phyloP scores from a whole-genome alignment of 2,329 filamentous ascomycete species.

The Periconia digitata region DNA sequence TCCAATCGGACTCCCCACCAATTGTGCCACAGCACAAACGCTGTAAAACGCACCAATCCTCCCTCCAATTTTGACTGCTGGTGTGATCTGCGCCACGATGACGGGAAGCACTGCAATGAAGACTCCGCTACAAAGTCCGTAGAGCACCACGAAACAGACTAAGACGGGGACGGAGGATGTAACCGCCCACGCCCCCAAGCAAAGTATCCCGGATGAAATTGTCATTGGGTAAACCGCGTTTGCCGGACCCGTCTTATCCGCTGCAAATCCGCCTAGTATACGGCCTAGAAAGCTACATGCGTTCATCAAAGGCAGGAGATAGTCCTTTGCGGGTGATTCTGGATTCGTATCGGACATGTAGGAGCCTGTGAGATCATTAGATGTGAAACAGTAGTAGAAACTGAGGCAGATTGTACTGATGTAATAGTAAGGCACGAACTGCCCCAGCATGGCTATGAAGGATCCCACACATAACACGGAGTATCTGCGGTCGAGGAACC shows the following conservation, averaged over 20 bases:
- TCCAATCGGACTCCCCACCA: slow-evolving; percentile 69
- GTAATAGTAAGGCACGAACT: slow-evolving; percentile 35
- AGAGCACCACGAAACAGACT: slow-evolving; percentile 66
- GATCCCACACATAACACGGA: slow-evolving; percentile 32
- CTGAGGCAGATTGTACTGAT: slow-evolving; percentile 21
- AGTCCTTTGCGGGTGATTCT: slow-evolving; percentile 45
- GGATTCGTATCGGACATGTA: slow-evolving; percentile 59
- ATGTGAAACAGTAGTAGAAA: too few relatives aligned
- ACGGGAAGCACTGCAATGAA: slow-evolving; percentile 66
- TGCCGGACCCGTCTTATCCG: slow-evolving; percentile 57
- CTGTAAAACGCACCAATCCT: slow-evolving; percentile 67
- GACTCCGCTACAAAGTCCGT: slow-evolving; percentile 70
- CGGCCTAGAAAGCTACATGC: slow-evolving; percentile 59
- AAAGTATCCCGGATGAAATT: slow-evolving; percentile 44
- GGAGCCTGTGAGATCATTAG: slow-evolving; percentile 53
- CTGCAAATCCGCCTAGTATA: slow-evolving; percentile 53
- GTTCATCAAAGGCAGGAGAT: slow-evolving; percentile 53
- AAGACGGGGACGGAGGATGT: slow-evolving; percentile 55
- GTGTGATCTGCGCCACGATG: slow-evolving; percentile 70
- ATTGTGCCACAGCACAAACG: slow-evolving; percentile 63
- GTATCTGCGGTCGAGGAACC: slow-evolving; percentile 33
- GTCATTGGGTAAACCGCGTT: slow-evolving; percentile 58
- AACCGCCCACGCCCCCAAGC: slow-evolving; percentile 59
- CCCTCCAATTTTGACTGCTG: slow-evolving; percentile 70
- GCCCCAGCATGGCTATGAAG: slow-evolving; percentile 31